A percentile compares a stretch with the other conserved stretches of the same genome.
phyloP scores from a whole-genome alignment of 768 basidiomycete genomes.

The Strobilomyces confusus region DNA sequence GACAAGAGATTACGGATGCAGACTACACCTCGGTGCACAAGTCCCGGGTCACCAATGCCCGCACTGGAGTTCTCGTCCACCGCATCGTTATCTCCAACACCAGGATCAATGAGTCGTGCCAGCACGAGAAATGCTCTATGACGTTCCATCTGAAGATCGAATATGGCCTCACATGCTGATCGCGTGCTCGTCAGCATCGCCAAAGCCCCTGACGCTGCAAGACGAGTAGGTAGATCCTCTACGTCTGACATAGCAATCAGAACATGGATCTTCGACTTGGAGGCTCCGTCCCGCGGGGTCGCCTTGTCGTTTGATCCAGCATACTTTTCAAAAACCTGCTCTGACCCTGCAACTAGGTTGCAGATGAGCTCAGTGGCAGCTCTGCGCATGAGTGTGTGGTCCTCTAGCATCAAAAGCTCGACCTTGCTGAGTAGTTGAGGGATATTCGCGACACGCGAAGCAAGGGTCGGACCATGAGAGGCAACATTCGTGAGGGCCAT shows the following conservation, averaged over 20 bases:
- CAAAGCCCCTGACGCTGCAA: slow-evolving; percentile 89
- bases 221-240: slow-evolving; percentile 76
- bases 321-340: slow-evolving; percentile 72
- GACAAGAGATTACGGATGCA: slow-evolving; percentile 62
- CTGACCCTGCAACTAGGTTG: slow-evolving; percentile 80
- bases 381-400: slow-evolving; percentile 75
- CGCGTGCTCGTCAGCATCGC: slow-evolving; percentile 70
- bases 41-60: slow-evolving; percentile 44
- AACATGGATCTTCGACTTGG: slow-evolving; percentile 69
- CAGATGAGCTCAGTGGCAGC: slow-evolving; percentile 90
- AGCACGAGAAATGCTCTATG: slow-evolving; percentile 64
- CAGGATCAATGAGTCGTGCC: slow-evolving; percentile 62
- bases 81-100: slow-evolving; percentile 30
- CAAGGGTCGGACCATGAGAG: slow-evolving; percentile 63
- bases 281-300: slow-evolving; percentile 32
- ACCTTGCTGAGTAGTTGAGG: slow-evolving; percentile 60
- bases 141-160: slow-evolving; percentile 60
- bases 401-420: slow-evolving; percentile 76
- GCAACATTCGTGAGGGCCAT: slow-evolving; percentile 98
- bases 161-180: slow-evolving; percentile 56
- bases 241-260: slow-evolving; percentile 83
- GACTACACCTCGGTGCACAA: slow-evolving; percentile 77
- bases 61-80: slow-evolving; percentile 35
- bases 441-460: slow-evolving; percentile 60
- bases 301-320: slow-evolving; percentile 37